Evolutionary conservation across 495 filamentous ascomycete genomes (phyloP).

Genomic region (Neurospora hispaniola): DNA sequence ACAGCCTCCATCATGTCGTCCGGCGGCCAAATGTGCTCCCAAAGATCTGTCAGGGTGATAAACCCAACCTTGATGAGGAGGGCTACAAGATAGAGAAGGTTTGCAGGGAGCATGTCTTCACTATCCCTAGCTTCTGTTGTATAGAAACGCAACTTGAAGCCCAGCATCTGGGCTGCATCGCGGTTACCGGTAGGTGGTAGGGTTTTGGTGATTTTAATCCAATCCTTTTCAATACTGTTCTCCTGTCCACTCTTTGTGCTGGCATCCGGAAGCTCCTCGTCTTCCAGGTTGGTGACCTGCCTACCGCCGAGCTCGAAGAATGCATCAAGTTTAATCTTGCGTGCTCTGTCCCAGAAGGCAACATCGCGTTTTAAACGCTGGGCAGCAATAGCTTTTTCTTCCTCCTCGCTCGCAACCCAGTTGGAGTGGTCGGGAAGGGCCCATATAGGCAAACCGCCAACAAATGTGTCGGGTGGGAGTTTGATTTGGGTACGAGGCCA

Average conservation of each 20-base stretch:
- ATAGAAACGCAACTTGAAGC: slow-evolving; percentile 97
- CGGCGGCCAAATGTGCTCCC: slow-evolving; percentile 80
- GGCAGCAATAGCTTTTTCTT: slow-evolving; percentile 40
- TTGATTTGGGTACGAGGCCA: slow-evolving; percentile 62
- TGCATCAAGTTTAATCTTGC: slow-evolving; percentile 62
- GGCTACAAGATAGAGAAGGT: slow-evolving; percentile 81
- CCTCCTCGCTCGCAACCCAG: slow-evolving; percentile 51
- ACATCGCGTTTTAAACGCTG: slow-evolving; percentile 54
- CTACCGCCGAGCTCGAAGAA: slow-evolving; percentile 78
- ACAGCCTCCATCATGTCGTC: slow-evolving; percentile 72
- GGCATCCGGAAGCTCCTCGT: slow-evolving; percentile 34
- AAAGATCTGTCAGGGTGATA: slow-evolving; percentile 86
- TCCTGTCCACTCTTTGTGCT: slow-evolving; percentile 29
- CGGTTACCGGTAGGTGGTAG: slow-evolving; percentile 76
- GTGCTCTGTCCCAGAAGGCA: slow-evolving; percentile 73
- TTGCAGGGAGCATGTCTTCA: slow-evolving; percentile 69
- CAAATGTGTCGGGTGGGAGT: slow-evolving; percentile 21
- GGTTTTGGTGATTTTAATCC: slow-evolving; percentile 70
- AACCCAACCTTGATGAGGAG: slow-evolving; percentile 96
- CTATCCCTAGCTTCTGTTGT: slow-evolving; percentile 54
- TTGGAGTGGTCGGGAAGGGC: slow-evolving; percentile 57
- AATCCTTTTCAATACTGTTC: slow-evolving; percentile 46
- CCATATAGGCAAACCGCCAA: slow-evolving; percentile 65
- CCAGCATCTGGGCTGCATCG: slow-evolving; percentile 85
- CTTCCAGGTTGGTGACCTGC: slow-evolving; percentile 40